A percentile compares a stretch with the other conserved stretches of the same genome.
These are phyloP conservation scores for Eutrema heterophyllum DNA, from an alignment of 345 rosid genomes.

Conservation along the genomic window DNA sequence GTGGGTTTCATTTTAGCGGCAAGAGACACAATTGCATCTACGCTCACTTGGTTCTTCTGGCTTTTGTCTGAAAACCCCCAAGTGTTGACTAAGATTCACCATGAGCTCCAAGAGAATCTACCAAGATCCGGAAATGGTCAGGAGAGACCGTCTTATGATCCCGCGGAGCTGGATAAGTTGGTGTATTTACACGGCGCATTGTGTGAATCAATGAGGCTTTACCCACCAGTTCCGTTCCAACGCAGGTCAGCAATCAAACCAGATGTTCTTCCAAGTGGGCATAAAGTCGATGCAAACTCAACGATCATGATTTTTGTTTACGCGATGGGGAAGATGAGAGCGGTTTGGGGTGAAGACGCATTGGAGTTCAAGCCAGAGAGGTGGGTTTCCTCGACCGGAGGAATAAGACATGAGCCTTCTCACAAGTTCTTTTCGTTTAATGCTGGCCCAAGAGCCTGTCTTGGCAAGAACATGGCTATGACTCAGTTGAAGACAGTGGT, in stretches of 20 bases:
- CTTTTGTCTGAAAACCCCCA: constrained; percentile 33
- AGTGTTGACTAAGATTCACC: constrained; percentile 28
- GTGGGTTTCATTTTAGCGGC: constrained; percentile 41
- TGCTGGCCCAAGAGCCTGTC: constrained; percentile 12
- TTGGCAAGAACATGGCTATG: constrained; percentile 16
- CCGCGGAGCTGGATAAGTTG: constrained; percentile 14
- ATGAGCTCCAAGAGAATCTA: constrained; percentile 30
- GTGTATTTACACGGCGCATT: constrained; percentile 32
- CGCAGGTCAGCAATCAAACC: not conserved
- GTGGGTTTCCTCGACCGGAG: constrained; percentile 5
- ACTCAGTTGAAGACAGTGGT: constrained; percentile 10
- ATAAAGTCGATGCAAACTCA: constrained; percentile 13
- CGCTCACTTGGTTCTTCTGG: constrained; percentile 49
- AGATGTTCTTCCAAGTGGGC: constrained; percentile 37
- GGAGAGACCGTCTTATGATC: constrained; percentile 2
- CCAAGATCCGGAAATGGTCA: not conserved
- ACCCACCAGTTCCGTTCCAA: constrained; percentile 27
- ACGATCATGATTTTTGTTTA: constrained; percentile 15
- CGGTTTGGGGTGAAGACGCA: constrained; percentile 30
- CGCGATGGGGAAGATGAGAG: constrained; percentile 32
- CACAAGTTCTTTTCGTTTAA: constrained; percentile 19
- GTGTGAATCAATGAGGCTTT: constrained; percentile 33
- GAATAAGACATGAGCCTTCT: constrained; percentile 5
- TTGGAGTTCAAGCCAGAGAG: constrained; percentile 28
- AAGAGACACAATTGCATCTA: constrained; percentile 26